These are phyloP conservation scores for Clonostachys byssicola DNA, from an alignment of 2,329 filamentous ascomycete species.

Conservation along the genomic window DNA sequence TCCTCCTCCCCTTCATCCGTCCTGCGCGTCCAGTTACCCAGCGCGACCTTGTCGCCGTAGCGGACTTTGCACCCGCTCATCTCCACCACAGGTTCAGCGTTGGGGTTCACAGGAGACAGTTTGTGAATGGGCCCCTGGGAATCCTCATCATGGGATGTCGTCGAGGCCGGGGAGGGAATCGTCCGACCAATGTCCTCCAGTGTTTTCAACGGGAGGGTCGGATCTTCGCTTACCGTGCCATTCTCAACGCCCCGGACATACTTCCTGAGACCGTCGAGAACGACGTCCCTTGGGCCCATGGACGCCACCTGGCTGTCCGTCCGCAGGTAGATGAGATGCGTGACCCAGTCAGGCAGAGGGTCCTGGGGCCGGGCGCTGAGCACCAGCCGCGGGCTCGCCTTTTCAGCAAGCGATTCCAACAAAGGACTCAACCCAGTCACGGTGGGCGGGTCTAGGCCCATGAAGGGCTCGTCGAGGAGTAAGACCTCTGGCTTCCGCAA, in stretches of 20 bases:
- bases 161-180: conserved; percentile 19
- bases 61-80: conserved; percentile 81
- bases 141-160: background rate
- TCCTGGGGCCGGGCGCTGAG: conserved; percentile 82
- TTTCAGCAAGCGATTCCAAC: conserved; percentile 62
- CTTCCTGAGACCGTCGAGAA: conserved; percentile 48
- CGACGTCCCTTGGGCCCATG: conserved; percentile 60
- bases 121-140: conserved; percentile 6
- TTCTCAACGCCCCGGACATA: conserved; percentile 42
- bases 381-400: conserved; percentile 66
- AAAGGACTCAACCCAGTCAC: conserved; percentile 67
- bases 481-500: conserved; percentile 75
- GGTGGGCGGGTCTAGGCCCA: conserved; percentile 88
- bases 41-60: conserved; percentile 72
- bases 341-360: conserved; percentile 84
- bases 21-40: conserved; percentile 77
- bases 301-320: conserved; percentile 60
- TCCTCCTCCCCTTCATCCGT: conserved; percentile 39
- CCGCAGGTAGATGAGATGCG: conserved; percentile 71
- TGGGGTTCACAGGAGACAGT: conserved; percentile 12
- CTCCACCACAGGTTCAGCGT: conserved; percentile 71
- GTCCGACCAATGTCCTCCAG: conserved; percentile 45
- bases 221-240: conserved; percentile 38
- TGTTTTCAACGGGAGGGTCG: conserved; percentile 39
- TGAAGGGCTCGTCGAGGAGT: conserved; percentile 89